Percentiles rank a stretch among this genome's conserved stretches.
Conservation (phyloP, 148 eudicot species). For the Vaccinium corymbosum region DNA sequence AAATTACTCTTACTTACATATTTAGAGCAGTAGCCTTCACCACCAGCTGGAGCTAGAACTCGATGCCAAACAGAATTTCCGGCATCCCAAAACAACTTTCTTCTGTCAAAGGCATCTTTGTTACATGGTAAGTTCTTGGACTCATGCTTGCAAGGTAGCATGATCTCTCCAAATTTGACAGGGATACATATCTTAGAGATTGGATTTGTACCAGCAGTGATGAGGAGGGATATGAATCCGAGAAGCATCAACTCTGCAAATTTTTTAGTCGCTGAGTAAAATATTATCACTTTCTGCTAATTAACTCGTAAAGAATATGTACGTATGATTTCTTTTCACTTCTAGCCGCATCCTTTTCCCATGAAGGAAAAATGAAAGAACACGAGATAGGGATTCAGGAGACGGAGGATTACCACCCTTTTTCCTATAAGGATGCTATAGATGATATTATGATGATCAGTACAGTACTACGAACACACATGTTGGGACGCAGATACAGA, state of each 20-base stretch:
- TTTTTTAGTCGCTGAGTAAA: neutral
- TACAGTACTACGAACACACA: neutral
- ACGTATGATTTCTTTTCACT: neutral
- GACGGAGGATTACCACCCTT: neutral
- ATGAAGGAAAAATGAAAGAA: neutral
- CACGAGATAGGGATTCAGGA: neutral
- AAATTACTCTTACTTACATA: neutral
- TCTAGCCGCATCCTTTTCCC: neutral
- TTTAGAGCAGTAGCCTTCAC: conserved; percentile 15
- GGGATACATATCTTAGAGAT: conserved; percentile 24
- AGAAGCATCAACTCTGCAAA: conserved; percentile 28
- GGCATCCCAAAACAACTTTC: neutral
- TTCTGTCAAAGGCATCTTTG: neutral
- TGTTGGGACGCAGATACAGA: neutral
- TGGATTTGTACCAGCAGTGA: conserved; percentile 15
- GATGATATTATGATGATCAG: neutral
- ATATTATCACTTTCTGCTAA: neutral
- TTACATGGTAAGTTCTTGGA: neutral
- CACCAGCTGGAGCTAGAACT: neutral
- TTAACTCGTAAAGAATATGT: neutral
- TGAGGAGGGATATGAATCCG: conserved; percentile 29
- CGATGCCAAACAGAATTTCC: neutral
- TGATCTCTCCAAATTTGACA: conserved; percentile 17
- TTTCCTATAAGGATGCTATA: neutral
- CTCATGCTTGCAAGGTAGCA: conserved; percentile 29